Evolutionary conservation across 2,329 filamentous ascomycete species (phyloP).

Genomic region (Exophiala dermatitidis): DNA sequence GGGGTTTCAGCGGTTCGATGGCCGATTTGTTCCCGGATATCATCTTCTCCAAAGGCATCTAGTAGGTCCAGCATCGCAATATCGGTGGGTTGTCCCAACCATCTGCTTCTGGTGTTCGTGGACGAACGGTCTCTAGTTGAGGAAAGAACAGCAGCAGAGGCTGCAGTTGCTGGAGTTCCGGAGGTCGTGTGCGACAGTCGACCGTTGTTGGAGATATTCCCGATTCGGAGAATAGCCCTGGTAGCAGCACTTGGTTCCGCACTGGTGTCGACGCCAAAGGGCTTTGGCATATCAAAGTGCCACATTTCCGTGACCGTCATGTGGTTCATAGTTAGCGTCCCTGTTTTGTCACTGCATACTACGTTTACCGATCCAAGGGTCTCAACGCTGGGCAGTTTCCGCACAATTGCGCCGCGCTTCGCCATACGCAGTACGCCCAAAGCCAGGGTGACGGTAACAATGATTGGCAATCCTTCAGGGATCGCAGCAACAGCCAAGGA

Average conservation of each 20-base stretch:
- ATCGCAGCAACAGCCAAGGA: conserved; percentile 95
- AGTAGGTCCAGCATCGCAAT: conserved; percentile 93
- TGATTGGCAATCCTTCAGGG: conserved; percentile 93
- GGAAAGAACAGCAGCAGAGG: conserved; percentile 72
- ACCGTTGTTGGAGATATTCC: conserved; percentile 94
- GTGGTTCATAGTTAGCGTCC: conserved; percentile 92
- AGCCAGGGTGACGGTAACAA: conserved; percentile 93
- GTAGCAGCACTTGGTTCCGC: conserved; percentile 62
- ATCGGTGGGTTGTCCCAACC: conserved; percentile 95
- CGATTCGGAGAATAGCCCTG: conserved; percentile 75
- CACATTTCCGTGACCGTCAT: conserved; percentile 97
- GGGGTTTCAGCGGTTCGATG: conserved; percentile 76
- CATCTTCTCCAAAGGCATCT: conserved; percentile 84
- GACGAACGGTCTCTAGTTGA: conserved; percentile 62
- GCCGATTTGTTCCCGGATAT: conserved; percentile 81
- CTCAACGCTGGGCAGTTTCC: conserved; percentile 91
- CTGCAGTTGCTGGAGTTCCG: conserved; percentile 61
- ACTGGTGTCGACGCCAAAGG: conserved; percentile 52
- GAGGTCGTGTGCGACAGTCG: conserved; percentile 66
- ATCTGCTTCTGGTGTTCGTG: conserved; percentile 69
- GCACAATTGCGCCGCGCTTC: conserved; percentile 86
- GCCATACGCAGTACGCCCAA: conserved; percentile 96
- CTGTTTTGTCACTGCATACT: conserved; percentile 98
- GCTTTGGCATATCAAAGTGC: conserved; percentile 66
- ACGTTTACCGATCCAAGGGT: conserved; percentile 98